Conservation (phyloP, 441 rosid species). For the Adansonia madagascariensis region DNA sequence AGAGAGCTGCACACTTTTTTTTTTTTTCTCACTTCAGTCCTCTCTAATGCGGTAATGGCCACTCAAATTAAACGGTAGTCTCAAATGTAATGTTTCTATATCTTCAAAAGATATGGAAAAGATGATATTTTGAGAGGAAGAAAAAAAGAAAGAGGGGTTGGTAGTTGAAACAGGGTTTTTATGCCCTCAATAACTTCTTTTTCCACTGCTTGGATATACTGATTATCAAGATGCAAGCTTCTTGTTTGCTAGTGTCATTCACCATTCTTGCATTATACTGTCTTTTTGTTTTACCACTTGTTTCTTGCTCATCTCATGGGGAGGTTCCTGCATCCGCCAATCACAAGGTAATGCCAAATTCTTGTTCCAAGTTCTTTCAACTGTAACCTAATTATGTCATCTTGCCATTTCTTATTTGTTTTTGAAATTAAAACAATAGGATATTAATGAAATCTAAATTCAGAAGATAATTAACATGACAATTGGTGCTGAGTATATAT, state of each 20-base stretch:
- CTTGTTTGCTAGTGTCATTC: conserved; percentile 26
- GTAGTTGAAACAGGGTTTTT: not conserved
- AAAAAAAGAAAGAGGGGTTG: conserved; percentile 20
- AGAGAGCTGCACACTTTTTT: not conserved
- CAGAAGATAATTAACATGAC: not conserved
- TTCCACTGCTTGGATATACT: conserved; percentile 28
- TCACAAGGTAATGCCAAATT: conserved; percentile 29
- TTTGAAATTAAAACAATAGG: not conserved
- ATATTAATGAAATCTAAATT: not conserved
- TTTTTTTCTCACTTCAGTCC: not conserved
- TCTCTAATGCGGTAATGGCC: conserved; percentile 19
- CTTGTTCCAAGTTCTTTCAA: not conserved
- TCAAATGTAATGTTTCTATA: conserved; percentile 22
- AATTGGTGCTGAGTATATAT: not conserved
- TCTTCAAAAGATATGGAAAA: conserved; percentile 22
- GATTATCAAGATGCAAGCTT: conserved; percentile 41
- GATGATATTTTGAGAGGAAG: conserved; percentile 22
- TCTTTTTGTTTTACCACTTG: conserved; percentile 38
- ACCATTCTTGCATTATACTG: conserved; percentile 26
- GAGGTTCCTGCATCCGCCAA: conserved; percentile 31
- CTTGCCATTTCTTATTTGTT: not conserved
- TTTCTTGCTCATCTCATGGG: conserved; percentile 47
- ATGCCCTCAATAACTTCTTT: conserved; percentile 16
- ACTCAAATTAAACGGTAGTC: conserved; percentile 16
- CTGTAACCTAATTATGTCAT: not conserved